Conservation (phyloP, 2,329 filamentous ascomycete species). For the Plectosphaerella sp. region DNA sequence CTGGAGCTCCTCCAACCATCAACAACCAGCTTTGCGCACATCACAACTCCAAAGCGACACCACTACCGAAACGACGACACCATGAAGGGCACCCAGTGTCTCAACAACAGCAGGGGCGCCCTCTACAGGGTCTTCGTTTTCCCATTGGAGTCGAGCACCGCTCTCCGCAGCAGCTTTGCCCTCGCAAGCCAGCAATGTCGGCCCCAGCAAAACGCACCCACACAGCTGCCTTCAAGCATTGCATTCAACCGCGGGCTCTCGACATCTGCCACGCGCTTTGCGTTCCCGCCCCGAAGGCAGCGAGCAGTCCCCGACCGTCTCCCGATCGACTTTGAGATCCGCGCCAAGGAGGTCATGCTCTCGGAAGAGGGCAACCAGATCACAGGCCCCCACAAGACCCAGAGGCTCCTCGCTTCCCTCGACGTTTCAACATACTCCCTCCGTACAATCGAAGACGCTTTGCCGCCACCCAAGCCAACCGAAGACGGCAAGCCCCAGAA, state of each 20-base stretch:
- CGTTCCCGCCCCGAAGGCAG: conserved; percentile 20
- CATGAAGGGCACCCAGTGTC: conserved; percentile 33
- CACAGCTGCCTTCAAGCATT: conserved; percentile 2
- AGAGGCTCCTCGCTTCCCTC: conserved; percentile 34
- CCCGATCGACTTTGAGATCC: conserved; percentile 41
- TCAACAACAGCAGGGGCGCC: conserved; percentile 39
- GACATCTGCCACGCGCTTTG: conserved; percentile 13
- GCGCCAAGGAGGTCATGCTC: conserved; percentile 34
- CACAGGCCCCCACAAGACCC: conserved; percentile 31
- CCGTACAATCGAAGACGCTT: conserved; percentile 33
- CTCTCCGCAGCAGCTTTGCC: conserved; percentile 16
- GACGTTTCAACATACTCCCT: conserved; percentile 29
- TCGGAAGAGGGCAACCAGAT: conserved; percentile 32
- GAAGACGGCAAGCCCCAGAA: conserved; percentile 11
- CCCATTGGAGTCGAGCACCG: conserved; percentile 21
- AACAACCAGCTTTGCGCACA: conserved; percentile 1
- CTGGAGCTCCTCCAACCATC: conserved; percentile 5
- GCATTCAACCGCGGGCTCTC: not conserved
- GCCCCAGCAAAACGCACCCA: not conserved
- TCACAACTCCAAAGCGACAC: conserved; percentile 3
- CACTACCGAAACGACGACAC: conserved; percentile 15
- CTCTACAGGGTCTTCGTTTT: conserved; percentile 43
- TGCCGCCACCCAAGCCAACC: conserved; percentile 21
- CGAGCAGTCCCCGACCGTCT: conserved; percentile 21
- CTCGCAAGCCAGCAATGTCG: conserved; percentile 1